Percentiles rank a stretch among this genome's conserved stretches.
These are phyloP conservation scores for Agastache rugosa DNA, from an alignment of 257 asterid species.

Conservation along the genomic window DNA sequence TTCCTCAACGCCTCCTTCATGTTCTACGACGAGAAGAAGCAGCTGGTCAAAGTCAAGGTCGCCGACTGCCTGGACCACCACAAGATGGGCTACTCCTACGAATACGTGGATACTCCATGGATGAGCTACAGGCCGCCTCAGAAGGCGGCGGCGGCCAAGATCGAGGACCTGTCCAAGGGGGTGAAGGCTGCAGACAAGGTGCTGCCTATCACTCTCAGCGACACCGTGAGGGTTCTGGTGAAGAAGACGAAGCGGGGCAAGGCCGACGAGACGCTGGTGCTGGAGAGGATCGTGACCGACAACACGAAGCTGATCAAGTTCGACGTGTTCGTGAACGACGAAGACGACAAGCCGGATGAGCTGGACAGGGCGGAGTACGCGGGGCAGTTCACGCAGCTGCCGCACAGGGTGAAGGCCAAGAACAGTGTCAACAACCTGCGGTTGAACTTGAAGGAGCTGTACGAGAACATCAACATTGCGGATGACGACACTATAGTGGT, in stretches of 20 bases:
- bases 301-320: conserved; percentile 38
- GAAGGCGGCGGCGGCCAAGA: not conserved
- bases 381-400: not conserved
- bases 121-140: conserved; percentile 34
- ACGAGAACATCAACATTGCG: not conserved
- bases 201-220: not conserved
- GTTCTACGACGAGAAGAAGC: conserved; percentile 54
- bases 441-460: not conserved
- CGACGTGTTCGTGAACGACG: conserved; percentile 47
- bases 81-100: conserved; percentile 43
- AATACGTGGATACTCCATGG: conserved; percentile 49
- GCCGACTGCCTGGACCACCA: conserved; percentile 34
- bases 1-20: conserved; percentile 41
- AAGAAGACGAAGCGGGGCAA: conserved; percentile 35
- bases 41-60: conserved; percentile 42
- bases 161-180: not conserved
- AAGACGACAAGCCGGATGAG: conserved; percentile 47
- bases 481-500: not conserved
- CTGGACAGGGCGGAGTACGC: not conserved
- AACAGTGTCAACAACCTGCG: not conserved
- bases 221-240: conserved; percentile 6
- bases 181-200: not conserved
- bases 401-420: conserved; percentile 4
- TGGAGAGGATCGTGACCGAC: conserved; percentile 40
- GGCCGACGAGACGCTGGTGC: conserved; percentile 40